Evolutionary conservation across 2,329 filamentous ascomycete genomes (phyloP).

Genomic region (Stachybotrys chlorohalonatus): DNA sequence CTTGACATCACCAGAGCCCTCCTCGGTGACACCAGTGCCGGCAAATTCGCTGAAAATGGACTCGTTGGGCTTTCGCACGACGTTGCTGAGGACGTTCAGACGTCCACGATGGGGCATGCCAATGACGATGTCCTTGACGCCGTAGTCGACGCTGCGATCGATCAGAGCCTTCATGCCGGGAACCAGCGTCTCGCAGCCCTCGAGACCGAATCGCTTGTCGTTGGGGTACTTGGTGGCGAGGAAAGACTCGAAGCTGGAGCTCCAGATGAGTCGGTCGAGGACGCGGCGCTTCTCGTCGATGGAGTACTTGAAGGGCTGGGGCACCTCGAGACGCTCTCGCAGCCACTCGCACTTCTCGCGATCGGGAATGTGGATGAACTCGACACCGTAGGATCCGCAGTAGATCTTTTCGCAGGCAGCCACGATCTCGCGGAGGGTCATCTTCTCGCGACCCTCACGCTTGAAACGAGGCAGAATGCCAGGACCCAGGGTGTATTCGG

Average conservation of each 20-base stretch:
- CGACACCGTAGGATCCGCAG: slow-evolving; percentile 92
- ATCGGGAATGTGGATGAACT: slow-evolving; percentile 98
- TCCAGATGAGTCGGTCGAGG: slow-evolving; percentile 96
- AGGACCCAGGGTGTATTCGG: slow-evolving; percentile 84
- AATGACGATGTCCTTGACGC: slow-evolving; percentile 98
- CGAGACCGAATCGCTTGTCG: slow-evolving; percentile 97
- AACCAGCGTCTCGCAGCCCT: slow-evolving; percentile 93
- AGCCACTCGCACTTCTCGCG: slow-evolving; percentile 98
- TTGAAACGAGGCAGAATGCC: slow-evolving; percentile 94
- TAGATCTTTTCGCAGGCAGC: slow-evolving; percentile 90
- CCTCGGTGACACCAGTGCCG: slow-evolving; percentile 75
- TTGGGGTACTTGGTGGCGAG: slow-evolving; percentile 97
- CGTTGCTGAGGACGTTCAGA: slow-evolving; percentile 95
- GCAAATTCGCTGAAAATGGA: slow-evolving; percentile 99
- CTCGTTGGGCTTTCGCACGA: slow-evolving; percentile 98
- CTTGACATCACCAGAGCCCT: slow-evolving; percentile 97
- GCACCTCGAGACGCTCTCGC: slow-evolving; percentile 87
- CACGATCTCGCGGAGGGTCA: slow-evolving; percentile 93
- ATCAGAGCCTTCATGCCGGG: slow-evolving; percentile 99
- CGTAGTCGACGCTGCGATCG: slow-evolving; percentile 95
- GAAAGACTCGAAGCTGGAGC: slow-evolving; percentile 94
- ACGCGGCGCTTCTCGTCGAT: slow-evolving; percentile 98
- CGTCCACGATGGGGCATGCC: slow-evolving; percentile 99
- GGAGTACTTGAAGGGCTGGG: slow-evolving; percentile 91
- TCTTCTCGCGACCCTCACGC: slow-evolving; percentile 80